These are phyloP conservation scores for Ascochyta clinopodiicola DNA, from an alignment of 2,329 filamentous ascomycete species.

Conservation along the genomic window DNA sequence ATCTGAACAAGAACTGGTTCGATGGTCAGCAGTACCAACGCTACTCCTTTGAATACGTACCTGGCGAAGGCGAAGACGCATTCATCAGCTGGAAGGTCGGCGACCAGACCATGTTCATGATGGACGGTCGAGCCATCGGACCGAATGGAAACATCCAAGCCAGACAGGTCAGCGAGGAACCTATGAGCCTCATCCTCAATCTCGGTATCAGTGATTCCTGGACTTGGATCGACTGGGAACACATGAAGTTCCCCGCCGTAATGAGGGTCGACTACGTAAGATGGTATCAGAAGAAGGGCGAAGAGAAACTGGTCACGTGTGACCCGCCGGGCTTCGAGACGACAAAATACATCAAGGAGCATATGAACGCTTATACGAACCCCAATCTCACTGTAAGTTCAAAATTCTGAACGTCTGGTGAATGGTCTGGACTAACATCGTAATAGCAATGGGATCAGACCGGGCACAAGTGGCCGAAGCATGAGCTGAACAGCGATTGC, in stretches of 20 bases:
- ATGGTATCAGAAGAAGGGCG: conserved; percentile 60
- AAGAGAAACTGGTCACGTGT: conserved; percentile 58
- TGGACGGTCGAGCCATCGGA: conserved; percentile 60
- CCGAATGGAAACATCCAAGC: conserved; percentile 61
- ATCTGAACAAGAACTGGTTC: conserved; percentile 63
- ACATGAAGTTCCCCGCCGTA: conserved; percentile 58
- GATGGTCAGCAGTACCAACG: conserved; percentile 62
- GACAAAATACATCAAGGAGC: conserved; percentile 58
- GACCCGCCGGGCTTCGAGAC: conserved; percentile 62
- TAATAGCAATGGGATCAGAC: conserved; percentile 42
- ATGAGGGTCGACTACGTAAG: conserved; percentile 64
- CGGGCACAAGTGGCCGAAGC: conserved; percentile 51
- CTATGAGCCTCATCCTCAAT: conserved; percentile 62
- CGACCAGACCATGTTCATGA: conserved; percentile 57
- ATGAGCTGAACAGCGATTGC: conserved; percentile 53
- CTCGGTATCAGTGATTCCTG: conserved; percentile 60
- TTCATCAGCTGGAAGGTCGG: conserved; percentile 62
- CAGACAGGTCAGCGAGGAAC: conserved; percentile 59
- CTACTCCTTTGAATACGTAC: conserved; percentile 63
- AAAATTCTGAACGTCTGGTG: not conserved
- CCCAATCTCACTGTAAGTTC: conserved; percentile 58
- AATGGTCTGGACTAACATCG: conserved; percentile 1
- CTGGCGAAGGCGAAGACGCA: conserved; percentile 54
- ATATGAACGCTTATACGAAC: conserved; percentile 57
- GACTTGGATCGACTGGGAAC: conserved; percentile 55